phyloP scores from a whole-genome alignment of 169 alveolate species.

The Cryptosporidium canis region DNA sequence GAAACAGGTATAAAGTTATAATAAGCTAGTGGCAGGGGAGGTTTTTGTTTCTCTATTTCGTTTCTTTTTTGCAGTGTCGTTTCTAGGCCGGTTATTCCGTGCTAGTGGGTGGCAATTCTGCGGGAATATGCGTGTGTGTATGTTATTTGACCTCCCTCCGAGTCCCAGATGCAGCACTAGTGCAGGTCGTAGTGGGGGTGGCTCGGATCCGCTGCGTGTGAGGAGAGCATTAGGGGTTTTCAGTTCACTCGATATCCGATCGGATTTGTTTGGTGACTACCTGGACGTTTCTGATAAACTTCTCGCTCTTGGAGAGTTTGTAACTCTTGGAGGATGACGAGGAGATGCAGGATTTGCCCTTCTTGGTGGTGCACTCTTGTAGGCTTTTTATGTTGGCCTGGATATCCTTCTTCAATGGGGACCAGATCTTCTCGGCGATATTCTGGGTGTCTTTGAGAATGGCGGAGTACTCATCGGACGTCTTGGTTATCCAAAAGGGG shows the following conservation, averaged over 20 bases:
- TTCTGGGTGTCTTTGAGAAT: background rate
- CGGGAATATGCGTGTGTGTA: too few species aligned
- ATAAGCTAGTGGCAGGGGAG: too few species aligned
- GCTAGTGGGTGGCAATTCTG: too few species aligned
- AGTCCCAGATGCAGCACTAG: too few species aligned
- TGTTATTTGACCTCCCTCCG: too few species aligned
- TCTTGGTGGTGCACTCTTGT: background rate
- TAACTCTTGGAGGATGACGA: background rate
- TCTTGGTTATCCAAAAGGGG: constrained; percentile 15
- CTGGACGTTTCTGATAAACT: background rate
- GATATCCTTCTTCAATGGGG: background rate
- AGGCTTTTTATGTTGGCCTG: background rate
- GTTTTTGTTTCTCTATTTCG: too few species aligned
- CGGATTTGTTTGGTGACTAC: background rate
- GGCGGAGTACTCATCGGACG: background rate
- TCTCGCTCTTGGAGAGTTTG: background rate
- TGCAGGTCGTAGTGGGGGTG: background rate
- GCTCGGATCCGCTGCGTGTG: too few species aligned
- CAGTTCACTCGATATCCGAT: background rate
- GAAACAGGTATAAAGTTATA: too few species aligned
- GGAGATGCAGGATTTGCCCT: background rate
- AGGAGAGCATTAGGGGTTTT: background rate
- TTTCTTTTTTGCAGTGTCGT: too few species aligned
- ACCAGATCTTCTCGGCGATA: background rate
- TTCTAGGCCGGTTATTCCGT: too few species aligned